phyloP scores from a whole-genome alignment of 2,329 filamentous ascomycete genomes.

The Metarhizium album region DNA sequence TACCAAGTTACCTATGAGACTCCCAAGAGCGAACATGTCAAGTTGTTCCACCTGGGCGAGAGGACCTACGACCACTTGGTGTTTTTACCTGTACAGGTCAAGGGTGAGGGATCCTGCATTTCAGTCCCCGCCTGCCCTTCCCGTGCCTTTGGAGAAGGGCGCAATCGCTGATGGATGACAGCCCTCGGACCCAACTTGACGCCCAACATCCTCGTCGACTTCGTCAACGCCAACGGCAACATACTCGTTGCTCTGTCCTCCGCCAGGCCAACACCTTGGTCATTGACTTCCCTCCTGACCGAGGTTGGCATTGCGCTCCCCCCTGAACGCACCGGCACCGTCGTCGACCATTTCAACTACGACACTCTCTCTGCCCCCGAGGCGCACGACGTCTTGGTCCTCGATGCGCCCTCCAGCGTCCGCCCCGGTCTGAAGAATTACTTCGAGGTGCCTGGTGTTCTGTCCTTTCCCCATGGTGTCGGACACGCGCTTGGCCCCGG shows the following conservation, averaged over 20 bases:
- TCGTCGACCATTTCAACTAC: conserved; percentile 95
- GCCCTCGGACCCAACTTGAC: conserved; percentile 82
- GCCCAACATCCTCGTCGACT: conserved; percentile 77
- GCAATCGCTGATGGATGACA: conserved; percentile 22
- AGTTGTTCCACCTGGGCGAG: conserved; percentile 78
- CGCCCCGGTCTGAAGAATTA: conserved; percentile 64
- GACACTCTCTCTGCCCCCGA: conserved; percentile 67
- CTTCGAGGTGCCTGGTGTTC: conserved; percentile 50
- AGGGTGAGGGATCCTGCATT: conserved; percentile 47
- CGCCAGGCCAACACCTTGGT: conserved; percentile 55
- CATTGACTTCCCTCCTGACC: conserved; percentile 66
- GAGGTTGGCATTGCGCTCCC: conserved; percentile 88
- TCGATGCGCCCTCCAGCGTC: conserved; percentile 55
- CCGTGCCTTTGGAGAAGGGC: background rate
- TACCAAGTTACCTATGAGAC: conserved; percentile 74
- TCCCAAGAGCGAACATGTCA: conserved; percentile 66
- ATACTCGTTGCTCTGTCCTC: conserved; percentile 77
- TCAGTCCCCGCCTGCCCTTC: too few species aligned
- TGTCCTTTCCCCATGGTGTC: conserved; percentile 74
- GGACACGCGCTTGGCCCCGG: conserved; percentile 74
- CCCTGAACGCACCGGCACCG: conserved; percentile 68
- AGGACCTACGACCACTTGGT: conserved; percentile 84
- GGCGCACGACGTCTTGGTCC: conserved; percentile 76
- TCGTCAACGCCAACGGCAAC: conserved; percentile 86
- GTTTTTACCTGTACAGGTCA: conserved; percentile 79